Evolutionary conservation across 2,329 filamentous ascomycete genomes (phyloP).

Genomic region (Sclerotinia trifoliorum): DNA sequence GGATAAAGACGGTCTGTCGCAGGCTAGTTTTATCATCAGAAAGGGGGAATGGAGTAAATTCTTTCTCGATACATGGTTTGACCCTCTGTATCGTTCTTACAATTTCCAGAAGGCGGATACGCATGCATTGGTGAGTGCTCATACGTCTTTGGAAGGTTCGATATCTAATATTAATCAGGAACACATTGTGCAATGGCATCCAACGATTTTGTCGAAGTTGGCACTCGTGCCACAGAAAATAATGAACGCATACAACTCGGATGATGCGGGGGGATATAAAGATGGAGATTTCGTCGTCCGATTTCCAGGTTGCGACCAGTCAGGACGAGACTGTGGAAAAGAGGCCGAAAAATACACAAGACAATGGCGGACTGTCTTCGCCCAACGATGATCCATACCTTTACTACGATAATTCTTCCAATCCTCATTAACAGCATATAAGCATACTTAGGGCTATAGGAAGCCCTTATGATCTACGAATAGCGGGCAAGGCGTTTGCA

Average conservation of each 20-base stretch:
- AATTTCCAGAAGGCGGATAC: conserved; percentile 94
- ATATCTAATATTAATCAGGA: conserved; percentile 53
- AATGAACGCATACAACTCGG: conserved; percentile 73
- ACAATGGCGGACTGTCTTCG: conserved; percentile 40
- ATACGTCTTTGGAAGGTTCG: background rate
- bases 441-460: conserved; percentile 27
- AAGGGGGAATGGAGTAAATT: conserved; percentile 90
- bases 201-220: conserved; percentile 86
- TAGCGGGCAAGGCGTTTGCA: conserved; percentile 36
- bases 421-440: conserved; percentile 18
- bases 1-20: conserved; percentile 75
- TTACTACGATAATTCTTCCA: conserved; percentile 27
- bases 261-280: conserved; percentile 63
- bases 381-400: conserved; percentile 27
- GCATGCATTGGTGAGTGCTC: conserved; percentile 73
- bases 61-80: conserved; percentile 93
- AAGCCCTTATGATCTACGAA: conserved; percentile 35
- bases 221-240: conserved; percentile 83
- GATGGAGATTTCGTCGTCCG: conserved; percentile 83
- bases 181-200: conserved; percentile 93
- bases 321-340: conserved; percentile 63
- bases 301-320: conserved; percentile 66
- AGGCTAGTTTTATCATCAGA: conserved; percentile 74
- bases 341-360: conserved; percentile 53
- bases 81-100: conserved; percentile 89